These are phyloP conservation scores for Jamesozyma spencerorum DNA, from an alignment of 805 yeast genomes.

Conservation along the genomic window DNA sequence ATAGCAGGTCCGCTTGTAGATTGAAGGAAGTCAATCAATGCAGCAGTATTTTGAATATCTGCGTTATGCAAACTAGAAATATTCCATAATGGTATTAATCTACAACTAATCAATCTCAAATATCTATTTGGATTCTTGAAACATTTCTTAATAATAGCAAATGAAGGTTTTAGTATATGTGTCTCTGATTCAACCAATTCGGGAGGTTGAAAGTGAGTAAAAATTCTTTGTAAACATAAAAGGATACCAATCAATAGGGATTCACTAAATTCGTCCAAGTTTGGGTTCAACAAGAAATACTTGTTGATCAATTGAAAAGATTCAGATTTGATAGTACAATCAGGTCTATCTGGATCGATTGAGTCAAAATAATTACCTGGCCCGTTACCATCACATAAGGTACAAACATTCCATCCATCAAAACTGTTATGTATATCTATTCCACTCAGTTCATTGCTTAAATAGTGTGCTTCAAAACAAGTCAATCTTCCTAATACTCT, in stretches of 20 bases:
- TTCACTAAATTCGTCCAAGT: slow-evolving; percentile 17
- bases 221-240: slow-evolving; percentile 38
- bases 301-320: slow-evolving; percentile 25
- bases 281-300: slow-evolving; percentile 18
- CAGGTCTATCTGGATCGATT: slow-evolving; percentile 28
- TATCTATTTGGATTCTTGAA: slow-evolving; percentile 42
- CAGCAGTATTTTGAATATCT: slow-evolving; percentile 37
- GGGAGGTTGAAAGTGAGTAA: slow-evolving; percentile 47
- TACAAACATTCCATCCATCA: slow-evolving; percentile 11
- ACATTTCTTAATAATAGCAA: slow-evolving; percentile 35
- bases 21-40: slow-evolving; percentile 36
- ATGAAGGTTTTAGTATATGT: slow-evolving; percentile 10
- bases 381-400: slow-evolving; percentile 16
- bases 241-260: slow-evolving; percentile 37
- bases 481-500: slow-evolving; percentile 17
- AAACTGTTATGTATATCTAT: not conserved
- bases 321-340: slow-evolving; percentile 10
- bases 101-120: slow-evolving; percentile 43
- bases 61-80: slow-evolving; percentile 33
- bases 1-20: slow-evolving; percentile 31
- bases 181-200: slow-evolving; percentile 14
- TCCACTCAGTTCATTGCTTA: not conserved
- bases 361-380: slow-evolving; percentile 8
- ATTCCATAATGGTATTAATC: slow-evolving; percentile 44
- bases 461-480: slow-evolving; percentile 12